Base-by-base conservation (phyloP, 148 eudicot genomes). In the Chenopodium album region DNA sequence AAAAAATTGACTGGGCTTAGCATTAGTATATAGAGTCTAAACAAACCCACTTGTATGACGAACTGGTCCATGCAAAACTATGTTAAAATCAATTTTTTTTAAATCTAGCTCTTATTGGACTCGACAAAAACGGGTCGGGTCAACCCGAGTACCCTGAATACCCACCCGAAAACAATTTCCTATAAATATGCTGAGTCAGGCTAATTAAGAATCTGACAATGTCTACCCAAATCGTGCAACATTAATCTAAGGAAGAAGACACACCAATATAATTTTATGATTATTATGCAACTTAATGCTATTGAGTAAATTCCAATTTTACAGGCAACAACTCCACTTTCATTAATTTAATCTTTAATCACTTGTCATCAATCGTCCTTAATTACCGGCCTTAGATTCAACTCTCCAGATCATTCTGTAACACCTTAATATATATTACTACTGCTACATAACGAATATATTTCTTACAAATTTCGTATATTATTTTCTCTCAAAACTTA, bases 261-360 rank as follows among this genome's bases (percentile, higher is more conserved):
- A 19, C 13, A 71, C 2, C 9, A 16, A 22, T 44, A 9, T 37
- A 37, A 37, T 37, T 37, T 5, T 37, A 71, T 71, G 50, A 10
- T 1, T 52, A 52, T 34, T 4, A 68, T 31, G 22, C 22, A 68
- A 22, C 22, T 67, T 71, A 71, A 71, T 13, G 48, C 4, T 41
- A 41, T 20, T 71, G 47, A 71, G 75, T 71, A 71, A 20, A 41
- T 2, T 41, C 75, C 75, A 71, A 41, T 44, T 28, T 71, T 48
- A 74, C 76, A 48, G 22, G 60, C 76, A 74, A 74, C 76, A 1
- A 50, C 76, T 74, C 63, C 76, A 74, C 76, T 74, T 16, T 4
- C 59, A 48, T 1, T 48, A 2, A 4, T 50, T 26, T 28, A 50
- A 1, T 52, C 13, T 23, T 1, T 13, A 1, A 0, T 26, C 28